Base-by-base conservation (phyloP, 2,329 filamentous ascomycete genomes). In the Ploettnerulaceae sp. region DNA sequence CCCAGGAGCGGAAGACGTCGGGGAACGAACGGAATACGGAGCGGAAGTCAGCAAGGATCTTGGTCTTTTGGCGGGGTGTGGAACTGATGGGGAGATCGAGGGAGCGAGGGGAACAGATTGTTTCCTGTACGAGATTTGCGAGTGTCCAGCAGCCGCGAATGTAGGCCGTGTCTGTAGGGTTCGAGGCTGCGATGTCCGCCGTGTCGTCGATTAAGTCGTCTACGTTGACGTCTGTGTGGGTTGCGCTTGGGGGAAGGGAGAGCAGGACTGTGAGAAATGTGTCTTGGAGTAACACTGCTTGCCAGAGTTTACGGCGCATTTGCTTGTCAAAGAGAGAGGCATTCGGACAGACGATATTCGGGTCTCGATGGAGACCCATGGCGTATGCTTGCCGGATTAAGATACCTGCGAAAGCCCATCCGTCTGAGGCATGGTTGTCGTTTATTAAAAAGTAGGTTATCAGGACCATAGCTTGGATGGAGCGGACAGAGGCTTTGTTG, bases 381-480 rank as follows among this genome's bases (percentile, higher is more conserved):
- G 86, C 86, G 58, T 89, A 90, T 0, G 86, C 80, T 65, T 91
- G 86, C 20, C 86, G 75, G 54, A 88, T 81, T 17, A 89, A 66
- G 20, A 91, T 82, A 5, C 86, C 86, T 0, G 83, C 84, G 70
- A 89, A 91, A 0, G 85, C 82, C 81, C 86, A 91, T 1, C 86
- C 86, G 61, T 91, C 86, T 0, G 83, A 86, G 3, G 85, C 85
- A 58, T 90, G 86, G 58, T 89, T 89, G 64, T 91, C 86, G 58
- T 91, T 91, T 69, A 90, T 89, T 26, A 91, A 71, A 57, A 91
- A 91, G 61, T 90, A 90, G 0, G 81, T 82, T 49, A 89, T 81
- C n/a, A 91, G 67, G 0, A 89, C 82, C 85, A 90, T 90, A 34
- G 86, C 80, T 64, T 89, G 84, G 24, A 90, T 79, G 1, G 84